phyloP scores from a whole-genome alignment of 306 rosid species.

The Cyamopsis tetragonoloba region DNA sequence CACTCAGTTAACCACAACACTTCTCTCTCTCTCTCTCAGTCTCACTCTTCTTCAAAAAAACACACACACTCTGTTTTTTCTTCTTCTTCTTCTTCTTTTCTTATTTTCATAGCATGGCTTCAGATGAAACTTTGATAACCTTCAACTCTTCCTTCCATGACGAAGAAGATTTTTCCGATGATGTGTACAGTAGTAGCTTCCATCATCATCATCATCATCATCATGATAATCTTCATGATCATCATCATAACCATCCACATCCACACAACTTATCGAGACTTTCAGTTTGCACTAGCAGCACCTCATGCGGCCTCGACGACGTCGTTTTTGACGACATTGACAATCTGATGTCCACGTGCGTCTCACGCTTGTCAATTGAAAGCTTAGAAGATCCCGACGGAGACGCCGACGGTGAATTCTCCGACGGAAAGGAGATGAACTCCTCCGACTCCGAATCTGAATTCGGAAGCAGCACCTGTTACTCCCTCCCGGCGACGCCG shows the following conservation, averaged over 20 bases:
- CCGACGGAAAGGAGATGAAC: slow-evolving; percentile 23
- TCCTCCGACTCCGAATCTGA: slow-evolving; percentile 61
- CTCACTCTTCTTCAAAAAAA: too few species aligned
- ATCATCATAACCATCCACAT: slow-evolving; percentile 5
- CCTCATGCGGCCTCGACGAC: slow-evolving; percentile 26
- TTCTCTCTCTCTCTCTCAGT: not conserved
- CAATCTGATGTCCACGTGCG: slow-evolving; percentile 28
- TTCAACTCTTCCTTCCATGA: slow-evolving; percentile 40
- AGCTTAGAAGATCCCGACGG: slow-evolving; percentile 44
- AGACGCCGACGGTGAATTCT: slow-evolving; percentile 49
- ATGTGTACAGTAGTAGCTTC: slow-evolving; percentile 16
- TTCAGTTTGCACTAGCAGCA: slow-evolving; percentile 53
- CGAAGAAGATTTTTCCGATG: slow-evolving; percentile 45
- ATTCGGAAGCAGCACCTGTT: slow-evolving; percentile 31
- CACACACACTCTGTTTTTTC: not conserved
- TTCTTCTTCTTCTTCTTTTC: too few species aligned
- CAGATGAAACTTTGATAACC: slow-evolving; percentile 47
- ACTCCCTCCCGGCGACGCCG: slow-evolving; percentile 63
- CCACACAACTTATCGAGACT: slow-evolving; percentile 56
- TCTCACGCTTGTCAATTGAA: slow-evolving; percentile 52
- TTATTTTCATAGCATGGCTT: too few species aligned
- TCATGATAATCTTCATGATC: not conserved
- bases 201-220: slow-evolving; percentile 20
- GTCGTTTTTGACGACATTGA: slow-evolving; percentile 25
- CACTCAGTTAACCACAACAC: too few species aligned